A percentile compares a stretch with the other conserved stretches of the same genome.
Evolutionary conservation across 352 stramenopile genomes (phyloP).

Genomic region (Phytopythium boreale): DNA sequence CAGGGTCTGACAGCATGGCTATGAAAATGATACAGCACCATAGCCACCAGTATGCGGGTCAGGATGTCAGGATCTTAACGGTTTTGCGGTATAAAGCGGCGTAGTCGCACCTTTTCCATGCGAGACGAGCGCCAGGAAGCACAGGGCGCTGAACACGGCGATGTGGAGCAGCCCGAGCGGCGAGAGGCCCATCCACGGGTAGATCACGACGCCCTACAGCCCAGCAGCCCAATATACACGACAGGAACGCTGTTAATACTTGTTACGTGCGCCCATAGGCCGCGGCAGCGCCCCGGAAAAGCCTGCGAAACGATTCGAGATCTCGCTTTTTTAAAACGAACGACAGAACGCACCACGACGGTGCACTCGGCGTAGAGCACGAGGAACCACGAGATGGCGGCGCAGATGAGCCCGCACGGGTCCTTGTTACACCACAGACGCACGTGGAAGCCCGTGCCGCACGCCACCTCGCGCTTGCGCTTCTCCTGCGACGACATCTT

Average conservation of each 20-base stretch:
- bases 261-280: neutral
- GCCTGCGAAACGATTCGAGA: neutral
- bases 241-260: neutral
- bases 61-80: neutral
- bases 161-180: constrained; percentile 69
- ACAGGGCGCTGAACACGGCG: constrained; percentile 52
- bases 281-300: neutral
- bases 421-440: constrained; percentile 91
- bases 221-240: neutral
- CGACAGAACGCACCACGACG: constrained; percentile 58
- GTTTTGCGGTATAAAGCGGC: neutral
- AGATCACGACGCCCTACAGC: constrained; percentile 80
- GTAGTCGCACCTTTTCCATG: constrained; percentile 89
- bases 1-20: constrained; percentile 98
- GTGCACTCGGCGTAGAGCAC: constrained; percentile 90
- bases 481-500: constrained; percentile 30
- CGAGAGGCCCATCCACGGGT: constrained; percentile 88
- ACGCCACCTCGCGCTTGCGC: constrained; percentile 44
- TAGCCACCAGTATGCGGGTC: neutral
- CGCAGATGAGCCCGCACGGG: constrained; percentile 89
- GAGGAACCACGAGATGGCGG: constrained; percentile 88
- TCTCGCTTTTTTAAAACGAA: neutral
- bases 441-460: constrained; percentile 78
- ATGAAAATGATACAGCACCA: constrained; percentile 1
- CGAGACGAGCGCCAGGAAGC: constrained; percentile 88